A percentile compares a stretch with the other conserved stretches of the same genome.
These are phyloP conservation scores for Lasiodiplodia citricola DNA, from an alignment of 2,329 filamentous ascomycete species.

Conservation along the genomic window DNA sequence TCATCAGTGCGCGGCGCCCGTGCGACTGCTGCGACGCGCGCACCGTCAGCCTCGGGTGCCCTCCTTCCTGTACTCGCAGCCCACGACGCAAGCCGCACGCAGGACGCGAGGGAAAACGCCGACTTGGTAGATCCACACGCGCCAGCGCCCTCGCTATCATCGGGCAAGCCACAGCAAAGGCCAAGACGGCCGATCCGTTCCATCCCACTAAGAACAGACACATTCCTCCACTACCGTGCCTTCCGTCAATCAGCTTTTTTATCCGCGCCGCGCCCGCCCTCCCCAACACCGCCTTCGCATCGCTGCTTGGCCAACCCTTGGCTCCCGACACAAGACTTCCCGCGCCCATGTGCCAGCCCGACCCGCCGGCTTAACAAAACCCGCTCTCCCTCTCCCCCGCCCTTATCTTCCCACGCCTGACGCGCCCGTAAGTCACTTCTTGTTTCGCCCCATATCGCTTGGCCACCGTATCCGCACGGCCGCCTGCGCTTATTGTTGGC, in stretches of 20 bases:
- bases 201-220: slow-evolving; percentile 27
- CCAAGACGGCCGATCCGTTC: slow-evolving; percentile 26
- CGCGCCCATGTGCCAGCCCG: slow-evolving; percentile 12
- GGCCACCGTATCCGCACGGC: slow-evolving; percentile 16
- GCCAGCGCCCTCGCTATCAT: slow-evolving; percentile 19
- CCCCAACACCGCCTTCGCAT: slow-evolving; percentile 19
- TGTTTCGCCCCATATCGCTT: not conserved
- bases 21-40: not conserved
- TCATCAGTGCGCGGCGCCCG: not conserved
- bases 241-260: slow-evolving; percentile 15
- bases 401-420: not conserved
- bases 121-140: slow-evolving; percentile 24
- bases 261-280: slow-evolving; percentile 13
- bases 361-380: slow-evolving; percentile 7
- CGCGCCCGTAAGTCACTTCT: slow-evolving; percentile 17
- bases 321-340: slow-evolving; percentile 11
- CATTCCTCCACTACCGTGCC: slow-evolving; percentile 22
- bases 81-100: not conserved
- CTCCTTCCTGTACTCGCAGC: no score
- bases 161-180: slow-evolving; percentile 20
- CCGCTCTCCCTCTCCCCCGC: not conserved
- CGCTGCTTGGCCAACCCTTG: slow-evolving; percentile 13
- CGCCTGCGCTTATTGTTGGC: slow-evolving; percentile 24
- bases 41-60: not conserved
- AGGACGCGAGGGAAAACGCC: slow-evolving; percentile 22